Base-by-base conservation (phyloP, 768 basidiomycete genomes). In the Butyriboletus loyo region DNA sequence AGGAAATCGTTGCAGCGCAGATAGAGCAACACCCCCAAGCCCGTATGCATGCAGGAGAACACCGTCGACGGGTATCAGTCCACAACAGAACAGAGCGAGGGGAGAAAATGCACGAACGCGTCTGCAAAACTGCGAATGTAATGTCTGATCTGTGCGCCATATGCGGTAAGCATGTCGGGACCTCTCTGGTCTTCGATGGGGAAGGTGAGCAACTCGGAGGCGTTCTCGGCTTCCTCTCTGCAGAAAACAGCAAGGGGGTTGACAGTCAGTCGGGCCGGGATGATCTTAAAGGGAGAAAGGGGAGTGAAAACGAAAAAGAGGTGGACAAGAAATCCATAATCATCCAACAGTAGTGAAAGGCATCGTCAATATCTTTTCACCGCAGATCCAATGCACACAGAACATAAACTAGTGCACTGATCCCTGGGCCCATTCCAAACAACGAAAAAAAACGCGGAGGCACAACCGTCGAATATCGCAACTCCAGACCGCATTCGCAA, bases 151-250 rank as follows among this genome's bases (percentile, higher is more conserved):
- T 80, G 79, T 49, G 78, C 69, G 30, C 81, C 81, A 43, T 84
- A 82, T 31, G 86, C 86, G 30, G 76, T 77, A 27, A 91, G 81
- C 52, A 77, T 80, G 64, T 86, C 82, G 8, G 74, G 68, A 8
- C 77, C 77, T 30, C 68, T 58, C n/a, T 63, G 72, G 38, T 65
- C 74, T 46, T 74, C 73, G 7, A 68, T 60, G 32, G 73, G 70
- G 15, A 65, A 56, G 3, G 72, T 47, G 32, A 69, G 52, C 53
- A 92, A 74, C 65, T 92, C 89, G 3, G 88, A 82, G 3, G 82
- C 85, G 54, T 83, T 86, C 72, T 92, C 89, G 1, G 88, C 78
- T 65, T 89, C 89, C 65, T 91, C 87, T 66, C 87, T 89, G 57
- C 53, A 43, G 9, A 15, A 24, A 17, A 17, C 42, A 25, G 34